A percentile compares a stretch with the other conserved stretches of the same genome.
phyloP scores from a whole-genome alignment of 129 eudicot genomes.

The Artemisia tridentata region DNA sequence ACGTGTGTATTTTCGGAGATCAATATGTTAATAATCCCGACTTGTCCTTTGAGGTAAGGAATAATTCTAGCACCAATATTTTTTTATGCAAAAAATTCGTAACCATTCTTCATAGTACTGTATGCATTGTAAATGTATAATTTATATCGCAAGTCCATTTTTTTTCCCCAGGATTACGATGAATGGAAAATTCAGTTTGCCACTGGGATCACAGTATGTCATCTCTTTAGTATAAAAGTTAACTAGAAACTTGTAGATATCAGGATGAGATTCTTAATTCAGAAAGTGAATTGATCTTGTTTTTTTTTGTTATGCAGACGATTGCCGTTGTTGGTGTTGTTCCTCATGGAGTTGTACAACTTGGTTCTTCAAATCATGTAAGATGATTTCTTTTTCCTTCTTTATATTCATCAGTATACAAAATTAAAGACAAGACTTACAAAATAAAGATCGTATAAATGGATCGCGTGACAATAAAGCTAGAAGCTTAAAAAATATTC shows the following conservation, averaged over 20 bases:
- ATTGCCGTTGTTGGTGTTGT: slow-evolving; percentile 69
- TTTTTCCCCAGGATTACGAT: slow-evolving; percentile 52
- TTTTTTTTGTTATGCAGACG: slow-evolving; percentile 59
- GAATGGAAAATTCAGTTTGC: slow-evolving; percentile 77
- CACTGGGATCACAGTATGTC: slow-evolving; percentile 78
- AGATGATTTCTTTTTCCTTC: slow-evolving; percentile 20
- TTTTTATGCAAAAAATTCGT: background rate
- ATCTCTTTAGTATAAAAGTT: background rate
- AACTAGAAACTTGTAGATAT: slow-evolving; percentile 2
- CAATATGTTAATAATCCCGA: slow-evolving; percentile 41
- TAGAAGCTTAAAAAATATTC: background rate
- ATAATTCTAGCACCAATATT: background rate
- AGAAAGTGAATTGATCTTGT: background rate
- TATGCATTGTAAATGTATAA: background rate
- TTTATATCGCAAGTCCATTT: slow-evolving; percentile 11
- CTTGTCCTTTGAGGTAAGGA: slow-evolving; percentile 58
- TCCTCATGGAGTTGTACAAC: slow-evolving; percentile 92
- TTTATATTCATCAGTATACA: background rate
- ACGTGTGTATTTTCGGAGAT: slow-evolving; percentile 71
- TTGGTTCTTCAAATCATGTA: slow-evolving; percentile 78
- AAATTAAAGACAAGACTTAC: background rate
- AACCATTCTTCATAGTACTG: background rate
- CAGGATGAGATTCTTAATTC: background rate
- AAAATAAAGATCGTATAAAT: background rate
- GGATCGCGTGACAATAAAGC: background rate